Evolutionary conservation across 306 rosid genomes (phyloP), one percentile per base, ranked within the genome.

Genomic region (peach (Prunus persica)): DNA sequence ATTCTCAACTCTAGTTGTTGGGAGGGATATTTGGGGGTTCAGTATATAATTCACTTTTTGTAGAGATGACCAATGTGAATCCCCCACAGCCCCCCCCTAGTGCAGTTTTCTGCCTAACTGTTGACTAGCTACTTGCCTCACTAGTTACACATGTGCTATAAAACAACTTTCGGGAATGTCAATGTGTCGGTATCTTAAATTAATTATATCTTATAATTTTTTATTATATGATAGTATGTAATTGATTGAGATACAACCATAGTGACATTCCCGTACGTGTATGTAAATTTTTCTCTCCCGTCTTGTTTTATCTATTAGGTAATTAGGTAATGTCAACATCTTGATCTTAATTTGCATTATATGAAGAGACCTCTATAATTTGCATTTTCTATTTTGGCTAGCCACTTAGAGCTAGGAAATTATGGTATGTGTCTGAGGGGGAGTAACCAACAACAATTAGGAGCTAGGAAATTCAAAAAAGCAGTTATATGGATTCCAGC

Each of bases 401-500:
- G 63, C 28, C 22, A 22, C 63, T 12, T 57, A 56, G 43, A 38
- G 63, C 63, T 57, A 22, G 63, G 63, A 38, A 38, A 38, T 38
- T 38, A 38, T 7, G 15, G 22, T 20, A 57, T 57, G 11, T 57
- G 14, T 20, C 63, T 57, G 11, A 57, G 63, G 63, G n/a, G 28
- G 63, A 56, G 62, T 56, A 60, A 22, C 32, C 65, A 60, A 60
- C 10, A 60, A 60, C 34, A 34, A 34, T 6, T 34, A 34, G 41
- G 22, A 60, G 16, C 24, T 60, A 15, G 38, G 24, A 4, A 60
- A 24, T 60, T 60, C 19, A 15, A 27, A 25, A 78, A 65, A 45
- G 49, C 22, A 66, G 19, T 6, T 58, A 13, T 28, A 13, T 28
- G 71, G 79, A 76, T 72, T 82, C 81, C 65, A 75, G 64, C 41